Conservation (phyloP, 75 land plant genomes). For the Azolla pinnata region DNA sequence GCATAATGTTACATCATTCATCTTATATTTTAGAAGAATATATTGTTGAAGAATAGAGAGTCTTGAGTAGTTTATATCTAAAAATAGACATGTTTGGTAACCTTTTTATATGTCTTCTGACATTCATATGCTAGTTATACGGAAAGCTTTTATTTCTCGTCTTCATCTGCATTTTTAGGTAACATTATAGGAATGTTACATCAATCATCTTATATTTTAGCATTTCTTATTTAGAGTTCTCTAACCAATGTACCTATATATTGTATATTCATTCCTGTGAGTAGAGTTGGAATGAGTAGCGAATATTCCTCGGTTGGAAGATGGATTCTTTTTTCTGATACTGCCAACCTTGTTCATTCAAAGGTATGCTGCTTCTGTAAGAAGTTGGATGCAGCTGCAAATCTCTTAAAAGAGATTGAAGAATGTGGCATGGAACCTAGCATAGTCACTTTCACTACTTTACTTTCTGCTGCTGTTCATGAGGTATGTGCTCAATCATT, state of each 20-base stretch:
- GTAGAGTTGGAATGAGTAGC: no score
- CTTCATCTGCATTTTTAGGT: no score
- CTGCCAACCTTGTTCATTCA: background rate
- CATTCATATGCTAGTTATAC: background rate
- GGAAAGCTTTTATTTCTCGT: background rate
- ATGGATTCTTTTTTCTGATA: background rate
- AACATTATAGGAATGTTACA: no score
- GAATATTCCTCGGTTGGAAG: no score
- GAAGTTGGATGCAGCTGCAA: constrained; percentile 20
- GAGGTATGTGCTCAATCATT: background rate
- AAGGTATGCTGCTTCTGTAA: constrained; percentile 21
- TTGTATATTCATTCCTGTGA: background rate
- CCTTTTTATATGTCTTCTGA: background rate
- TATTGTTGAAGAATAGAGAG: background rate
- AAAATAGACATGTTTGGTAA: background rate
- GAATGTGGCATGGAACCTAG: constrained; percentile 13
- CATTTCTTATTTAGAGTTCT: background rate
- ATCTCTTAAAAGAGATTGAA: constrained; percentile 20
- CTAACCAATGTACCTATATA: background rate
- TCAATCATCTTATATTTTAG: background rate
- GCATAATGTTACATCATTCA: background rate
- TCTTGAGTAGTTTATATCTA: background rate
- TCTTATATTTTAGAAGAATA: background rate
- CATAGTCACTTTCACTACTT: constrained; percentile 19
- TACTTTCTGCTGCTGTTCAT: constrained; percentile 15